Evolutionary conservation across 495 filamentous ascomycete genomes (phyloP).

Genomic region (Xylaria nigripes): DNA sequence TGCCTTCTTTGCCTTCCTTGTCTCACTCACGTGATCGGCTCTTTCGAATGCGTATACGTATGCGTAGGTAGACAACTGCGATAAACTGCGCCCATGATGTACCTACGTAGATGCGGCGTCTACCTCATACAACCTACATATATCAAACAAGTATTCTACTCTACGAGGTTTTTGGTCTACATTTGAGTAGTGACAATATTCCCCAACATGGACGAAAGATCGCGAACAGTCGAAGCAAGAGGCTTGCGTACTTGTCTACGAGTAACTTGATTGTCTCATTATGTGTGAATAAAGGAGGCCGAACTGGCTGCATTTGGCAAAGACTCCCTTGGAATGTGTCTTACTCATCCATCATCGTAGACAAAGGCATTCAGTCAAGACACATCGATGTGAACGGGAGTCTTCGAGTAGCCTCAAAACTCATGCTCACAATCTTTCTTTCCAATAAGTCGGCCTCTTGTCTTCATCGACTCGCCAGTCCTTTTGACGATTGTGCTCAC

Average conservation of each 20-base stretch:
- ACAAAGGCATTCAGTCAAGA: slow-evolving; percentile 26
- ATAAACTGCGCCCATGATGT: neutral
- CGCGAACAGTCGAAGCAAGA: neutral
- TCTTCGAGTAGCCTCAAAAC: neutral
- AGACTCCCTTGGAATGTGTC: slow-evolving; percentile 17
- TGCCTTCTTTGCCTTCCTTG: too few relatives aligned
- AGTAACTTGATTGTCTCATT: slow-evolving; percentile 1
- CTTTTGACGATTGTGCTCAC: neutral
- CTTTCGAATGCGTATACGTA: too few relatives aligned
- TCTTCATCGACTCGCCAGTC: neutral
- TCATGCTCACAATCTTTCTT: neutral
- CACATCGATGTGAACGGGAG: neutral
- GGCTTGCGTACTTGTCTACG: neutral
- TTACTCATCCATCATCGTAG: slow-evolving; percentile 3
- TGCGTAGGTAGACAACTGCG: too few relatives aligned
- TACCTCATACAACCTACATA: too few relatives aligned
- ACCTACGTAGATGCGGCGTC: too few relatives aligned
- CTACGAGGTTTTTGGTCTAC: neutral
- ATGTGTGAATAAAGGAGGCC: neutral
- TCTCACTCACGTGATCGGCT: too few relatives aligned
- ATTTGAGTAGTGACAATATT: neutral
- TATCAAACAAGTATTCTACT: neutral
- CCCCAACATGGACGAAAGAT: neutral
- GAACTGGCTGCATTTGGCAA: slow-evolving; percentile 12
- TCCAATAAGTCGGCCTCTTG: neutral